A percentile compares a stretch with the other conserved stretches of the same genome.
Evolutionary conservation across 2,329 filamentous ascomycete species (phyloP).

Genomic region (Monosporascus sp.): DNA sequence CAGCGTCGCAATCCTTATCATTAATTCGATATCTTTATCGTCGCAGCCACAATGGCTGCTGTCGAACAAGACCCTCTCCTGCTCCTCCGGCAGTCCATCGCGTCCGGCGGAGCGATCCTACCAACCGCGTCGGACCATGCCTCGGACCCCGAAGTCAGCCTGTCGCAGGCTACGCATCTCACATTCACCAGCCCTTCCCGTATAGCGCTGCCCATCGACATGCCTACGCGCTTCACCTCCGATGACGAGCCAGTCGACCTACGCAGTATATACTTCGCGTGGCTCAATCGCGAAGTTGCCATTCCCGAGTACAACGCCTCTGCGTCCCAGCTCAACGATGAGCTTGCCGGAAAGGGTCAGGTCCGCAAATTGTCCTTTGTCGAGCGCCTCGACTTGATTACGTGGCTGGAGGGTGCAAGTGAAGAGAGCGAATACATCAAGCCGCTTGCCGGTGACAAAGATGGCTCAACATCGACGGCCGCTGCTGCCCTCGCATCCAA

Average conservation of each 20-base stretch:
- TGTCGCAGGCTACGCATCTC: slow-evolving; percentile 74
- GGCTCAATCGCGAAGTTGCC: slow-evolving; percentile 84
- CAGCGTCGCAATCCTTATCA: background rate
- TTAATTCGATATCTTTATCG: background rate
- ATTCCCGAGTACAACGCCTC: slow-evolving; percentile 89
- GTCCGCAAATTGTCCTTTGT: slow-evolving; percentile 90
- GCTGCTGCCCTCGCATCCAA: slow-evolving; percentile 32
- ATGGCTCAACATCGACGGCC: slow-evolving; percentile 39
- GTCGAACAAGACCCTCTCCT: slow-evolving; percentile 71
- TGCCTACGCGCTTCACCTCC: slow-evolving; percentile 83
- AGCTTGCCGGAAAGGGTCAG: slow-evolving; percentile 61
- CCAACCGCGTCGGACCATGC: slow-evolving; percentile 68
- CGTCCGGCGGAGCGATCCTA: slow-evolving; percentile 61
- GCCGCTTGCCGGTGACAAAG: slow-evolving; percentile 64
- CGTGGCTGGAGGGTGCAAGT: slow-evolving; percentile 85
- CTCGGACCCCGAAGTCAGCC: slow-evolving; percentile 53
- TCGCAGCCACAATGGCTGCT: slow-evolving; percentile 45
- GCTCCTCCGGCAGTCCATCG: slow-evolving; percentile 78
- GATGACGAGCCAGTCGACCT: slow-evolving; percentile 71
- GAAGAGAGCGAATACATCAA: slow-evolving; percentile 93
- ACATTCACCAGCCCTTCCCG: slow-evolving; percentile 61
- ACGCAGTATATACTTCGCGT: slow-evolving; percentile 93
- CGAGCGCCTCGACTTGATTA: slow-evolving; percentile 84
- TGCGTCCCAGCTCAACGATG: slow-evolving; percentile 73
- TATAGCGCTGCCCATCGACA: slow-evolving; percentile 62